These are phyloP conservation scores for Mortierella hygrophila DNA, from an alignment of 192 early-diverging fungal species.

Conservation along the genomic window DNA sequence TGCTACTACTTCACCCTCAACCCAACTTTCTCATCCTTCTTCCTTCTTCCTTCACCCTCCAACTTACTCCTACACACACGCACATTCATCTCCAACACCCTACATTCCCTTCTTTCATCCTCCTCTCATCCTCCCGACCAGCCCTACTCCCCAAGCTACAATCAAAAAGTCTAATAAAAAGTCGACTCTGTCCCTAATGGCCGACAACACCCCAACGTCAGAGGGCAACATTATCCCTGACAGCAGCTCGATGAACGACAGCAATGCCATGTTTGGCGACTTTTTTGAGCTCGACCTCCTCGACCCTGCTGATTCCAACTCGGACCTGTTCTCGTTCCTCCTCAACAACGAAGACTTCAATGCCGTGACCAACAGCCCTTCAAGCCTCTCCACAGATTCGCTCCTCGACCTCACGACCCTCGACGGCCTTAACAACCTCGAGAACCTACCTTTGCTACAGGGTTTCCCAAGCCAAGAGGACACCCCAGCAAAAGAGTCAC, in stretches of 20 bases:
- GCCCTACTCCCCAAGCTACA: background rate
- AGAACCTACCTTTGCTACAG: background rate
- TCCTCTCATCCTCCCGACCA: background rate
- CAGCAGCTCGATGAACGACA: conserved; percentile 4
- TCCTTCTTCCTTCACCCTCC: background rate
- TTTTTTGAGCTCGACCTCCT: conserved; percentile 39
- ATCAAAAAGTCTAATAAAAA: background rate
- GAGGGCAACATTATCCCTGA: background rate
- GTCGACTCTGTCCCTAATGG: background rate
- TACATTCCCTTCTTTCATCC: background rate
- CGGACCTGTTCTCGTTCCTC: conserved; percentile 29
- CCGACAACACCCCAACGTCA: background rate
- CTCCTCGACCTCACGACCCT: background rate
- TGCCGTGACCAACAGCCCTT: background rate
- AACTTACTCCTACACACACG: background rate
- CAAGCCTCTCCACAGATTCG: background rate
- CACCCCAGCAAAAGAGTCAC: background rate
- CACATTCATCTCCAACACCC: background rate
- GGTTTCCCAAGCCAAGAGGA: background rate
- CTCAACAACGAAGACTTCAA: conserved; percentile 33
- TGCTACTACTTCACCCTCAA: background rate
- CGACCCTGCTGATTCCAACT: conserved; percentile 10
- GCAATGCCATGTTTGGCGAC: conserved; percentile 35
- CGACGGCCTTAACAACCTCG: background rate
- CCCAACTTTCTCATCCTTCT: background rate